Percentiles rank a stretch among this genome's conserved stretches.
These are phyloP conservation scores for Ophiocytium majus DNA, from an alignment of 352 stramenopile species.

Conservation along the genomic window DNA sequence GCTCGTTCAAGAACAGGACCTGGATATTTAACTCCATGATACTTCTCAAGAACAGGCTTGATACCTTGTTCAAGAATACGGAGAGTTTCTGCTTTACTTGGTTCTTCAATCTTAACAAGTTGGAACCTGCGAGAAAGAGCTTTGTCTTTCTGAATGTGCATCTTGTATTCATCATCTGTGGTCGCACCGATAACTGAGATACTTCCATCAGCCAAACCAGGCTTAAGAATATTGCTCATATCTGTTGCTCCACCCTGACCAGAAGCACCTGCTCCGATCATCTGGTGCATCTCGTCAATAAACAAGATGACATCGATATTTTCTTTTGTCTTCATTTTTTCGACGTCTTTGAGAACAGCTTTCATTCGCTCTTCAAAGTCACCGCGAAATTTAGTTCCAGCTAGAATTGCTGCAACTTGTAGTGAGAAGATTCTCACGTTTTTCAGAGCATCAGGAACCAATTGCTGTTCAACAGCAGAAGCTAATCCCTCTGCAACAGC, in stretches of 20 bases:
- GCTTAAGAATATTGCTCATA: conserved; percentile 93
- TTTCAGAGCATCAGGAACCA: conserved; percentile 73
- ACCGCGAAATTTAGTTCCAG: conserved; percentile 70
- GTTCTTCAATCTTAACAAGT: conserved; percentile 87
- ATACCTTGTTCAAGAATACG: no score
- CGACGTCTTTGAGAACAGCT: conserved; percentile 70
- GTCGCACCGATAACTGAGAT: conserved; percentile 94
- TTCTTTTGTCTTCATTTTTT: conserved; percentile 63
- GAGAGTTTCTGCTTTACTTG: conserved; percentile 86
- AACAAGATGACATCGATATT: conserved; percentile 93
- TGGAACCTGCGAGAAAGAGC: conserved; percentile 96
- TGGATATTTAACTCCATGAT: no score
- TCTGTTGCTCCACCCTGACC: conserved; percentile 83
- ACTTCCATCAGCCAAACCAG: conserved; percentile 83
- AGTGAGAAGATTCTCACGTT: conserved; percentile 69
- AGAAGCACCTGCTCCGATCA: conserved; percentile 90
- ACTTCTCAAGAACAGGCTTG: no score
- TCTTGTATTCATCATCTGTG: conserved; percentile 92
- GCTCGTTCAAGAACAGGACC: background rate
- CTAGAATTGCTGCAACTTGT: conserved; percentile 68
- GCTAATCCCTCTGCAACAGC: conserved; percentile 69
- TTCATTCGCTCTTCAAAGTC: conserved; percentile 76
- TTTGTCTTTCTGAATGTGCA: conserved; percentile 88
- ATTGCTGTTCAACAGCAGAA: conserved; percentile 66
- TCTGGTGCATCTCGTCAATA: conserved; percentile 91